phyloP scores from a whole-genome alignment of 2,329 filamentous ascomycete genomes.

The Chaetomiaceae sp. region DNA sequence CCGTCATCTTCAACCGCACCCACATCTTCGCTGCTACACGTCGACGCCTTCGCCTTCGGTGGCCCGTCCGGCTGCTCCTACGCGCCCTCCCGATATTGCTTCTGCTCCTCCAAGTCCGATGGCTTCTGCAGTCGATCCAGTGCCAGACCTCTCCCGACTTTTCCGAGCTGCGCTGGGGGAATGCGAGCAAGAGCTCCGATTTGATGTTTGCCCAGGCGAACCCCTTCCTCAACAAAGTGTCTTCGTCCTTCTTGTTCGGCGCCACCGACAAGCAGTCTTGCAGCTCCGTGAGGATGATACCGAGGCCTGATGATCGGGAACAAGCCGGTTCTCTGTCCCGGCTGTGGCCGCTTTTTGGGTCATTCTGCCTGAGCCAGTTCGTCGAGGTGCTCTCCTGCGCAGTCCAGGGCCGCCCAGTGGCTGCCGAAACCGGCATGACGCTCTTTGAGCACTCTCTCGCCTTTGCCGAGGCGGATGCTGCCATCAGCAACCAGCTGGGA shows the following conservation, averaged over 20 bases:
- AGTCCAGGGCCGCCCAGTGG: conserved; percentile 72
- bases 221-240: conserved; percentile 65
- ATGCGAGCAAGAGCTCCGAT: conserved; percentile 57
- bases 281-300: conserved; percentile 66
- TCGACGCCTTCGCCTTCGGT: conserved; percentile 69
- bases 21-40: conserved; percentile 90
- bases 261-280: conserved; percentile 73
- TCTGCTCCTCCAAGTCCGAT: conserved; percentile 62
- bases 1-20: conserved; percentile 83
- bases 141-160: conserved; percentile 83
- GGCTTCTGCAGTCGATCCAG: conserved; percentile 76
- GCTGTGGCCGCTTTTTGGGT: conserved; percentile 70
- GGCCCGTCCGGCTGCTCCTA: conserved; percentile 64
- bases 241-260: conserved; percentile 67
- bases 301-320: conserved; percentile 48
- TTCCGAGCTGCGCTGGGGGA: conserved; percentile 63
- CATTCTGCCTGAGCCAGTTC: conserved; percentile 72
- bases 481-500: conserved; percentile 74
- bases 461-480: conserved; percentile 90
- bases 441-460: conserved; percentile 94
- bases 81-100: conserved; percentile 67
- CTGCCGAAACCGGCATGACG: conserved; percentile 90
- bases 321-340: conserved; percentile 73
- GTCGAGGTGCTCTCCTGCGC: conserved; percentile 84
- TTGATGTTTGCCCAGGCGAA: conserved; percentile 68